Base-by-base conservation (phyloP, 768 basidiomycete species). In the Suillus variegatus region DNA sequence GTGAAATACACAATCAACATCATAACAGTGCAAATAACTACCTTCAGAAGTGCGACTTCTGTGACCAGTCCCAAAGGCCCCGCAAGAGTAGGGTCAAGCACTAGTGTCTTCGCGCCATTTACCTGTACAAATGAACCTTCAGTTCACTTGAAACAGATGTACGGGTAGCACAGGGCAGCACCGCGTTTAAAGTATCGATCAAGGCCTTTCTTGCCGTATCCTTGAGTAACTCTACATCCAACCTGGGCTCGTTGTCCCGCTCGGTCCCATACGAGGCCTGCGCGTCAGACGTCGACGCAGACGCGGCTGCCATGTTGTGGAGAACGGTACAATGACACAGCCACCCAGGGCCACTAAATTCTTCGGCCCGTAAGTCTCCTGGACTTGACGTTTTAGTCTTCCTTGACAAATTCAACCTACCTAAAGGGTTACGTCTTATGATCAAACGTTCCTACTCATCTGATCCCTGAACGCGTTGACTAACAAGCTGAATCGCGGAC, bases 11-110 rank as follows among this genome's bases (percentile, higher is more conserved):
- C 7, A n/a, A 61, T 62, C 14, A 60, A 51, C 2, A 49, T 18
- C 47, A 36, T 41, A 38, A 4, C 32, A 41, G 43, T 36, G 28
- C 56, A 44, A 40, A 5, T 44, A 72, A 70, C 36, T 61, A 95
- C 97, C 88, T 99, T 98, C 63, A 99, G 81, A 18, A 96, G 77
- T 2, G 95, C 86, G 1, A 98, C 94, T 71, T 99, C 97, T 2
- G 94, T 96, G n/a, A 99, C 88, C 13, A 99, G 85, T 0, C 97
- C 95, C 46, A 99, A 81, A 0, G 97, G 96, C 0, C 97, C 97
- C 1, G 95, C 91, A 14, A 99, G 80, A 3, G 89, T 83, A 5
- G 92, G 82, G 72, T 98, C 95, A 1, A 99, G 84, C n/a, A 99
- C 93, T 36, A 99, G 87, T 1, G 97, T 99, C 82, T 99, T 99